Evolutionary conservation across 345 rosid species (phyloP).

Genomic region (Populus tremula): DNA sequence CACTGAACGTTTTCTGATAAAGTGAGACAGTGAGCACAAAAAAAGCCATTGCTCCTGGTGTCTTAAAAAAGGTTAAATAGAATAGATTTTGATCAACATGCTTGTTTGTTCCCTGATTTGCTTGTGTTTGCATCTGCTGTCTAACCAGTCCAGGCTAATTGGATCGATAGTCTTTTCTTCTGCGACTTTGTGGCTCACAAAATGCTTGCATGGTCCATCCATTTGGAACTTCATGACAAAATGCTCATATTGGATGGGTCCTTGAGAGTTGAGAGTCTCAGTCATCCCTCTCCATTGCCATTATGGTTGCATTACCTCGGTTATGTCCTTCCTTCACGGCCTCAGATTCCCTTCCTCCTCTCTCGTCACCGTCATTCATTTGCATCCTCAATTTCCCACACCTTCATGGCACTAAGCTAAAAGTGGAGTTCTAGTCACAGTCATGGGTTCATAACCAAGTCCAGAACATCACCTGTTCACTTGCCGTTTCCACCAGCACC

Average conservation of each 20-base stretch:
- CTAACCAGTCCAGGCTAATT: background rate
- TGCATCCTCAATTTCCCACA: background rate
- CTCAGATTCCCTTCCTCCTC: background rate
- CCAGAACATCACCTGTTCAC: slow-evolving; percentile 18
- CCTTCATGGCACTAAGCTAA: background rate
- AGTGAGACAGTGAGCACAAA: background rate
- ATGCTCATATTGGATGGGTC: background rate
- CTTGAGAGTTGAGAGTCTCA: background rate
- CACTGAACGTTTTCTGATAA: background rate
- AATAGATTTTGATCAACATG: background rate
- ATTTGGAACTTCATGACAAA: background rate
- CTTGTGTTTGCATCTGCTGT: background rate
- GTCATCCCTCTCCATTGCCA: background rate
- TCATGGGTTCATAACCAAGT: background rate
- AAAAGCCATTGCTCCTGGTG: background rate
- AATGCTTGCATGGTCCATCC: background rate
- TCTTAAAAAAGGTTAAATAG: background rate
- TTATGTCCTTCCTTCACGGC: background rate
- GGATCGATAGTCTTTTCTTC: background rate
- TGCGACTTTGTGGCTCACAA: background rate
- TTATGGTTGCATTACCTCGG: background rate
- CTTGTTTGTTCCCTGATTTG: background rate
- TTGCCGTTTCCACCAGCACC: background rate
- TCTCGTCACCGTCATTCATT: background rate
- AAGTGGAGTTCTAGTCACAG: background rate